Conservation (phyloP, 1,284 basidiomycete genomes). For the Sphaerobolus stellatus region DNA sequence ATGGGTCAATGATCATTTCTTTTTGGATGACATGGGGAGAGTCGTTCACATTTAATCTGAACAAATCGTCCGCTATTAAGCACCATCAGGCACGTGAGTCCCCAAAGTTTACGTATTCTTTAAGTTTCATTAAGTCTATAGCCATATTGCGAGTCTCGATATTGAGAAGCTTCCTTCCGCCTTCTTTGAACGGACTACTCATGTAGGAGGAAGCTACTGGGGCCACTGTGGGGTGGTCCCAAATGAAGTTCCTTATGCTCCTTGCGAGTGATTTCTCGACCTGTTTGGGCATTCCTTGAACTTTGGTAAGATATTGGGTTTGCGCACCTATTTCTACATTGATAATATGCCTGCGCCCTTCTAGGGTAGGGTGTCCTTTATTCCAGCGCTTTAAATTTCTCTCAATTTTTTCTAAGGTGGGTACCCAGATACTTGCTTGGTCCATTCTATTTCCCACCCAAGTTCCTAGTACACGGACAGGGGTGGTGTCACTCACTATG, state of each 20-base stretch:
- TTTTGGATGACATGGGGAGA: not conserved
- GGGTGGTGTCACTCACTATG: slow-evolving; percentile 23
- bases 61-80: slow-evolving; percentile 16
- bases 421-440: slow-evolving; percentile 21
- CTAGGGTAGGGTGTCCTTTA: slow-evolving; percentile 15
- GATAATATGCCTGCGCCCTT: slow-evolving; percentile 12
- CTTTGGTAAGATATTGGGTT: slow-evolving; percentile 7
- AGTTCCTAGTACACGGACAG: slow-evolving; percentile 27
- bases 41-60: not conserved
- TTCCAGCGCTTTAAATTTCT: slow-evolving; percentile 20
- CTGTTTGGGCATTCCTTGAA: slow-evolving; percentile 23
- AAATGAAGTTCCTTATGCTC: slow-evolving; percentile 18
- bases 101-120: slow-evolving; percentile 17
- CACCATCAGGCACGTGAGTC: slow-evolving; percentile 23
- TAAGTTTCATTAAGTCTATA: slow-evolving; percentile 24
- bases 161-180: not conserved
- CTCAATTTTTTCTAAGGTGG: slow-evolving; percentile 7
- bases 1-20: slow-evolving; percentile 3
- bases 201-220: slow-evolving; percentile 15
- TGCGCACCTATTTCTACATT: not conserved
- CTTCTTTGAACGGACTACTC: not conserved
- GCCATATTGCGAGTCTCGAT: slow-evolving; percentile 19
- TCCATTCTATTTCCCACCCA: slow-evolving; percentile 27
- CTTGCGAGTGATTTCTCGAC: slow-evolving; percentile 1
- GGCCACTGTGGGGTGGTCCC: slow-evolving; percentile 16